A percentile compares a stretch with the other conserved stretches of the same genome.
phyloP scores from a whole-genome alignment of 2,329 filamentous ascomycete genomes.

The Aphanocladium album region DNA sequence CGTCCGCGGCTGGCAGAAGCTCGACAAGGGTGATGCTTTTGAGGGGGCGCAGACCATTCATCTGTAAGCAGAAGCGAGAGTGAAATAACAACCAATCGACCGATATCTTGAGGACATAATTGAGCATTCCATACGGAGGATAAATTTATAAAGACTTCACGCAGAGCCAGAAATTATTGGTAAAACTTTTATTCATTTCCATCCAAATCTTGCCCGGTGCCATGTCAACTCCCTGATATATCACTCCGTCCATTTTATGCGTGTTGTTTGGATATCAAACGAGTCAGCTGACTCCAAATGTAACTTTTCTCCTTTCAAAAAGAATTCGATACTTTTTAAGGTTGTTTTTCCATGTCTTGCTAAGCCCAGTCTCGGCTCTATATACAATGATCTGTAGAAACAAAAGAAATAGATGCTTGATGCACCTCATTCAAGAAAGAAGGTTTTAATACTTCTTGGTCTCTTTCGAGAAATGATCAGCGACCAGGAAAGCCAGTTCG shows the following conservation, averaged over 20 bases:
- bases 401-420: neutral
- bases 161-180: neutral
- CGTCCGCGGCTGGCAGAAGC: conserved; percentile 73
- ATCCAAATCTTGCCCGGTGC: neutral
- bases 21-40: conserved; percentile 72
- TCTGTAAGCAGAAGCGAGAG: conserved; percentile 18
- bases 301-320: neutral
- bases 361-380: conserved; percentile 5
- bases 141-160: neutral
- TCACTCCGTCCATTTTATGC: neutral
- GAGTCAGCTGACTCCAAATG: neutral
- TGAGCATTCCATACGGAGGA: neutral
- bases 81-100: neutral
- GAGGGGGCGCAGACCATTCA: conserved; percentile 57
- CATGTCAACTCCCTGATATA: neutral
- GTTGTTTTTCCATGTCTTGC: neutral
- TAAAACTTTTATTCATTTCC: neutral
- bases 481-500: conserved; percentile 89
- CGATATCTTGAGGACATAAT: neutral
- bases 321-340: neutral
- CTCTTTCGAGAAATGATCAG: conserved; percentile 62
- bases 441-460: conserved; percentile 17
- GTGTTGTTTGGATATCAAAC: neutral
- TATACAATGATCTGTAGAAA: conserved; percentile 5
- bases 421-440: neutral